These are phyloP conservation scores for Salix dunnii DNA, from an alignment of 345 rosid genomes.

Conservation along the genomic window DNA sequence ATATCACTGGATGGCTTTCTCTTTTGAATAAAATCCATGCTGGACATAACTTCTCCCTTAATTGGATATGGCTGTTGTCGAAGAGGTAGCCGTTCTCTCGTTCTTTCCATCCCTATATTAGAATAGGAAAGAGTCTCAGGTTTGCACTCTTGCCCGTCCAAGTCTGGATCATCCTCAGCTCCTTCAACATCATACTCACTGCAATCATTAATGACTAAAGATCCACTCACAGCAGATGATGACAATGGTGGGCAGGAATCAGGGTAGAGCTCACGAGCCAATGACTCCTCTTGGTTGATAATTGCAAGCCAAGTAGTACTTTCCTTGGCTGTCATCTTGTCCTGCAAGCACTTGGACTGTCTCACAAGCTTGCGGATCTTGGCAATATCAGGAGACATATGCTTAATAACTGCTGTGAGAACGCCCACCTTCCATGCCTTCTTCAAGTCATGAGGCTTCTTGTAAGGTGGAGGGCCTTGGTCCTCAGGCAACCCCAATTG, in stretches of 20 bases:
- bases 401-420: constrained; percentile 75
- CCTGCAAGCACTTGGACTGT: constrained; percentile 86
- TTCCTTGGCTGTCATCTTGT: constrained; percentile 93
- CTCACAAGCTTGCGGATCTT: constrained; percentile 77
- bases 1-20: constrained; percentile 57
- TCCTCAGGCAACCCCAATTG: constrained; percentile 65
- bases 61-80: constrained; percentile 44
- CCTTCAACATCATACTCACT: constrained; percentile 80
- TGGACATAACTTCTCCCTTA: constrained; percentile 53
- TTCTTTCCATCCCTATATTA: constrained; percentile 34
- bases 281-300: constrained; percentile 66
- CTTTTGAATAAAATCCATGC: constrained; percentile 47
- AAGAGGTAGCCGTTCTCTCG: constrained; percentile 32
- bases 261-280: constrained; percentile 52
- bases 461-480: constrained; percentile 83
- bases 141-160: constrained; percentile 54
- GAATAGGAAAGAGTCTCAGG: constrained; percentile 44
- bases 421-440: constrained; percentile 96
- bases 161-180: constrained; percentile 49
- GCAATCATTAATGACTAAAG: constrained; percentile 49
- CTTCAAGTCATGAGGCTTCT: constrained; percentile 97
- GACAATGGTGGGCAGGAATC: constrained; percentile 53
- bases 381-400: constrained; percentile 70
- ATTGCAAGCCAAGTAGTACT: constrained; percentile 86
- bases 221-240: constrained; percentile 47